Base-by-base conservation (phyloP, 768 basidiomycete species). In the Cyathus striatus region DNA sequence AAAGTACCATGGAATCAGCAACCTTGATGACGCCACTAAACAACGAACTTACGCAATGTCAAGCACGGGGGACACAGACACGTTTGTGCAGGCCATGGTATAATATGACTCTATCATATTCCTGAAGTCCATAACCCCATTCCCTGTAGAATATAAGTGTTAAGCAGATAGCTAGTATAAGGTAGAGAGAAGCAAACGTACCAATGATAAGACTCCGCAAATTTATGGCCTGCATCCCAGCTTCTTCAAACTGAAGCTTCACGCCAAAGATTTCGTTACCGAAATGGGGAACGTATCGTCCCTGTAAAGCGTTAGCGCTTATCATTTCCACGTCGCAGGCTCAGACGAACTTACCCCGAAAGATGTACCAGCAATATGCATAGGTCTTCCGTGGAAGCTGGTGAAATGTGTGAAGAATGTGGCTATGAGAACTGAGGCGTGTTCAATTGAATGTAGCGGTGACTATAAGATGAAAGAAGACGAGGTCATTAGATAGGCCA, bases 191-290 rank as follows among this genome's bases (percentile, higher is more conserved):
- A 32, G 30, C 30, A 5, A 7, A 46, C 54, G 65, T 68, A 50
- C 83, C 87, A 43, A 90, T 89, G 58, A 90, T 65, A n/a, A 86
- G 70, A 44, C 78, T 83, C 43, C 76, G 64, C 4, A 91, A 65
- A 56, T 90, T 89, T 49, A 90, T 52, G 49, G 69, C 51, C 60
- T 73, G 47, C 71, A 83, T 13, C 56, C 73, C 83, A 7, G 65
- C 76, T n/a, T 70, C 59, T 30, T 67, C 59, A 7, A 84, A 66
- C 22, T 66, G 56, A 37, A 60, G 52, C 57, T 92, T 90, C 50
- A 83, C 78, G 60, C 91, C 89, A 38, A 81, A 76, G 9, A 91
- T 79, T 23, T 82, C 81, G 13, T 84, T 73, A 0, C 87, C 89
- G 48, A 91, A 91, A 1, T 85, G 64, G 1, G 83, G 85, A 1